phyloP scores from a whole-genome alignment of 129 eudicot species.

The Logfia minima region DNA sequence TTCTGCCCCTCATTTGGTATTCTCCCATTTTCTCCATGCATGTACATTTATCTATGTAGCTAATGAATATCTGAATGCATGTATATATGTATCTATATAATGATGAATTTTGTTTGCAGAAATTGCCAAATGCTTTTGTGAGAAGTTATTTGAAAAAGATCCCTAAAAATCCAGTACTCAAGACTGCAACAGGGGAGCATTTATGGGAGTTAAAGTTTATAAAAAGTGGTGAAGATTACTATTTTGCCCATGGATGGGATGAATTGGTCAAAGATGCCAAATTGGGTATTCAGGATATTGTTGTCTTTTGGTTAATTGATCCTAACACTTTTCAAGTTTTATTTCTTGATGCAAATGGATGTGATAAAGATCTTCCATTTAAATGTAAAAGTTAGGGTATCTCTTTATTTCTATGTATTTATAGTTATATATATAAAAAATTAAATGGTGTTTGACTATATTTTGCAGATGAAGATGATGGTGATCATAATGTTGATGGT shows the following conservation, averaged over 20 bases:
- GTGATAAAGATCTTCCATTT: slow-evolving; percentile 14
- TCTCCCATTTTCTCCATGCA: too few species aligned
- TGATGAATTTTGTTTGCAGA: slow-evolving; percentile 10
- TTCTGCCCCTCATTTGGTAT: slow-evolving; percentile 22
- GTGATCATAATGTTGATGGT: too few species aligned
- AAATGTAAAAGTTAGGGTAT: too few species aligned
- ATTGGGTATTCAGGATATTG: slow-evolving; percentile 10
- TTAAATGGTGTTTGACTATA: too few species aligned
- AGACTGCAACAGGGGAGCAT: slow-evolving; percentile 17
- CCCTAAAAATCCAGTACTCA: slow-evolving; percentile 20
- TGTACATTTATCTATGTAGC: too few species aligned
- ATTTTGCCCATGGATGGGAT: slow-evolving; percentile 37
- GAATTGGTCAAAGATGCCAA: slow-evolving; percentile 20
- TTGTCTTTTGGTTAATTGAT: slow-evolving; percentile 27
- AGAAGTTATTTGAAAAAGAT: slow-evolving; percentile 2
- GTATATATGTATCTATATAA: too few species aligned
- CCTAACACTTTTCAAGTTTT: slow-evolving; percentile 13
- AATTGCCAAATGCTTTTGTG: slow-evolving; percentile 26
- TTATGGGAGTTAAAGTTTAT: slow-evolving; percentile 24
- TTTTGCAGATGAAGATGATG: too few species aligned
- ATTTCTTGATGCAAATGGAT: slow-evolving; percentile 26
- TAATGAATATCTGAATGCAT: too few species aligned
- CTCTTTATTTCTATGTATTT: too few species aligned
- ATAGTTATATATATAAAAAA: too few species aligned
- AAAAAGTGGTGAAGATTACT: slow-evolving; percentile 31